Percentiles rank a stretch among this genome's conserved stretches.
Conservation (phyloP, 2,329 filamentous ascomycete species). For the Tympanopsis confertula region DNA sequence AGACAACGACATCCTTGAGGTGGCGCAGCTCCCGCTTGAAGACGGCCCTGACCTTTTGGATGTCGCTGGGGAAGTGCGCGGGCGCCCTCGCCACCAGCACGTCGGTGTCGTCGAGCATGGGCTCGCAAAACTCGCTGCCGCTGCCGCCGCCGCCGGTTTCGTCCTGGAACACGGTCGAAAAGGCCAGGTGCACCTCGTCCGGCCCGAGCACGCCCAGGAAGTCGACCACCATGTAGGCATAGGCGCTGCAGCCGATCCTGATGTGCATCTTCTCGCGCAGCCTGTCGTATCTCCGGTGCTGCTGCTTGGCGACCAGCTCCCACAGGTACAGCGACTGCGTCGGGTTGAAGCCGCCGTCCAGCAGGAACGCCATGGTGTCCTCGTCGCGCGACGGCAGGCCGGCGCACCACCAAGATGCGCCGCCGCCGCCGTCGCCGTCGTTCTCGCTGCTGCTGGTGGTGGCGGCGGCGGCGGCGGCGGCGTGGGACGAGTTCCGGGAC, state of each 20-base stretch:
- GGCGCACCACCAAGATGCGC: conserved; percentile 22
- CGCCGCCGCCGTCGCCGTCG: neutral
- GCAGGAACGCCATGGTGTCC: conserved; percentile 39
- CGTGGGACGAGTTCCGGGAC: conserved; percentile 21
- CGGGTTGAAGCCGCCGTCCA: conserved; percentile 49
- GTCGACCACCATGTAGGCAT: conserved; percentile 58
- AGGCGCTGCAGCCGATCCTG: conserved; percentile 46
- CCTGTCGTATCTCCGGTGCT: conserved; percentile 37
- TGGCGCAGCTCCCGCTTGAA: conserved; percentile 48
- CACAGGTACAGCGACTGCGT: conserved; percentile 33
- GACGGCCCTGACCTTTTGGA: conserved; percentile 55
- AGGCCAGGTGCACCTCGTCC: conserved; percentile 56
- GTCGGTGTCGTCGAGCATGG: conserved; percentile 41
- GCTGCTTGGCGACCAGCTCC: conserved; percentile 30
- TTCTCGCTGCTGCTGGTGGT: conserved; percentile 5
- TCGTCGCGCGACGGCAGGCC: conserved; percentile 36
- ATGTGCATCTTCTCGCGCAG: conserved; percentile 48
- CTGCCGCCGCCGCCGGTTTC: conserved; percentile 26
- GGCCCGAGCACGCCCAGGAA: conserved; percentile 47
- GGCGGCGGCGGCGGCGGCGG: conserved; percentile 22
- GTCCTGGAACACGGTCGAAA: conserved; percentile 51
- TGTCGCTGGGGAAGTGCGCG: conserved; percentile 58
- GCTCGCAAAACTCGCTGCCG: conserved; percentile 31
- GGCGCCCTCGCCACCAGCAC: conserved; percentile 60
- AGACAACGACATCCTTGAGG: conserved; percentile 71